These are phyloP conservation scores for Hypericum androsaemum DNA, from an alignment of 345 rosid species.

Conservation along the genomic window DNA sequence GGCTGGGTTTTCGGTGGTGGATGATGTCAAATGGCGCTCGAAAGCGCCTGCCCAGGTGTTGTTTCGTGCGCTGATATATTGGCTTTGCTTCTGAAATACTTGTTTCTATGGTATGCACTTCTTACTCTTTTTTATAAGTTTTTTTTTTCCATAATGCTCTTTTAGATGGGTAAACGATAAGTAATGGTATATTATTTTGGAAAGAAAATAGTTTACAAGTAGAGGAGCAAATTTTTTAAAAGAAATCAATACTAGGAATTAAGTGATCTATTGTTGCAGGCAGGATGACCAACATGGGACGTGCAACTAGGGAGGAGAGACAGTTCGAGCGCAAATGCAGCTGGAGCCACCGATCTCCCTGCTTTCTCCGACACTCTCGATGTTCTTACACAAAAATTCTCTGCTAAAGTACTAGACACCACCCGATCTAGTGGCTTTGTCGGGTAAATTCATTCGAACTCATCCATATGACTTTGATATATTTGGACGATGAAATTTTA, in stretches of 20 bases:
- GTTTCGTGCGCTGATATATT: slow-evolving; percentile 4
- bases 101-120: background rate
- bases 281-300: slow-evolving; percentile 71
- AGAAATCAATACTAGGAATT: slow-evolving; percentile 46
- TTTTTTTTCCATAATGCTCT: too few species aligned
- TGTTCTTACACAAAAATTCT: slow-evolving; percentile 44
- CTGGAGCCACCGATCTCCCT: slow-evolving; percentile 75
- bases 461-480: too few species aligned
- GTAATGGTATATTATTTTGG: background rate
- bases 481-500: too few species aligned
- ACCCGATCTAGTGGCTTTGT: slow-evolving; percentile 72
- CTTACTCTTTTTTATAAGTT: background rate
- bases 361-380: slow-evolving; percentile 44
- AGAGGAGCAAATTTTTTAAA: slow-evolving; percentile 35
- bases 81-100: background rate
- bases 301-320: slow-evolving; percentile 92
- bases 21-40: background rate
- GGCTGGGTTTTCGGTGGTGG: background rate
- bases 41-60: background rate
- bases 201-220: slow-evolving; percentile 76
- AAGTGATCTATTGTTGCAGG: slow-evolving; percentile 38
- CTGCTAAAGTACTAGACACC: slow-evolving; percentile 58
- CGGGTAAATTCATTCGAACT: slow-evolving; percentile 31
- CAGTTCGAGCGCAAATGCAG: slow-evolving; percentile 58
- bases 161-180: too few species aligned